A percentile compares a stretch with the other conserved stretches of the same genome.
Conservation (phyloP, 1,139 yeast species). For the Spencermartinsiella ligniputridi region DNA sequence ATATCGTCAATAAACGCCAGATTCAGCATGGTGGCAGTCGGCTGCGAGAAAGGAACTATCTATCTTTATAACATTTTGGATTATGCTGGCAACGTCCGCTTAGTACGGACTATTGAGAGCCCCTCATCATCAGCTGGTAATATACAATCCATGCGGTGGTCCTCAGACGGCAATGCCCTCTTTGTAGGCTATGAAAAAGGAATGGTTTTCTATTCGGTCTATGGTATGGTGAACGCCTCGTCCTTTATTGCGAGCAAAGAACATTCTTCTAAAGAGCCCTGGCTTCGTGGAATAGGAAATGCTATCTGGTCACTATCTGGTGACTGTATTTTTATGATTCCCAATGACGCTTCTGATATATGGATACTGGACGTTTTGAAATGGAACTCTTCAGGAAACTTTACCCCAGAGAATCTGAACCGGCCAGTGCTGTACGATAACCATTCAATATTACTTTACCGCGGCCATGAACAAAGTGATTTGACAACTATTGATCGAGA, state of each 20-base stretch:
- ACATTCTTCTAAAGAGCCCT: slow-evolving; percentile 25
- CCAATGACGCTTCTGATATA: slow-evolving; percentile 18
- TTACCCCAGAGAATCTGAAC: slow-evolving; percentile 27
- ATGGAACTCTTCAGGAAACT: slow-evolving; percentile 33
- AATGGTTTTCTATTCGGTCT: slow-evolving; percentile 38
- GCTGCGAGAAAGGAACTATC: slow-evolving; percentile 31
- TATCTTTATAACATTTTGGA: slow-evolving; percentile 34
- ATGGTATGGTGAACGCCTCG: slow-evolving; percentile 34
- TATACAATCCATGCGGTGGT: slow-evolving; percentile 30
- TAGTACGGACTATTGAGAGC: slow-evolving; percentile 26
- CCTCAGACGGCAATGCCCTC: slow-evolving; percentile 35
- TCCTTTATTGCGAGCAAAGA: slow-evolving; percentile 28
- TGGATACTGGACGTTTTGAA: slow-evolving; percentile 29
- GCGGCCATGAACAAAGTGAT: slow-evolving; percentile 38
- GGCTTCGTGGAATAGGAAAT: slow-evolving; percentile 32
- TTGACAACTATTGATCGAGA: slow-evolving; percentile 37
- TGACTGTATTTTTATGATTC: slow-evolving; percentile 26
- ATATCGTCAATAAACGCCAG: slow-evolving; percentile 34
- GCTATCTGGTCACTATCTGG: slow-evolving; percentile 34
- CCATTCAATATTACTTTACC: slow-evolving; percentile 35
- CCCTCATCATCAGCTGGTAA: slow-evolving; percentile 30
- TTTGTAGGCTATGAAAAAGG: slow-evolving; percentile 36
- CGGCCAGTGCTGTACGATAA: slow-evolving; percentile 36
- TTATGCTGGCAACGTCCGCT: slow-evolving; percentile 30
- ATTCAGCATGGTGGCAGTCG: slow-evolving; percentile 35